Evolutionary conservation across 129 eudicot species (phyloP).

Genomic region (Centaurea solstitialis): DNA sequence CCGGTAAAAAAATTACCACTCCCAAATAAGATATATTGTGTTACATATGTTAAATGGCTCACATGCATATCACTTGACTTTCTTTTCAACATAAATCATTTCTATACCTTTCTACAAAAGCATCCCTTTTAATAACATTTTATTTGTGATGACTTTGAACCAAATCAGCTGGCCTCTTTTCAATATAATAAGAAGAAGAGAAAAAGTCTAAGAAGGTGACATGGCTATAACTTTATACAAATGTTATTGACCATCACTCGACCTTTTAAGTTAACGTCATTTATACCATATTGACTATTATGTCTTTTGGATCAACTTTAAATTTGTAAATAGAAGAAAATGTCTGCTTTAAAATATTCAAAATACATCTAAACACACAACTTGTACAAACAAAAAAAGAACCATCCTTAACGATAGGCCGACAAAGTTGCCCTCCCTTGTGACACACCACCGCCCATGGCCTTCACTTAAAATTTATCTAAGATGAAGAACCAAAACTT

Average conservation of each 20-base stretch:
- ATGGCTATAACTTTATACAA: too few species aligned
- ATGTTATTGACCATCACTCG: not conserved
- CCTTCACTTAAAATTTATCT: too few species aligned
- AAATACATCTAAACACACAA: too few species aligned
- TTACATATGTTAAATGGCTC: not conserved
- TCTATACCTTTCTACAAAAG: not conserved
- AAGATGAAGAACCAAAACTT: too few species aligned
- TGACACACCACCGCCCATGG: too few species aligned
- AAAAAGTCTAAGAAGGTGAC: not conserved
- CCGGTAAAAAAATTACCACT: too few species aligned
- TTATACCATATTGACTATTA: too few species aligned
- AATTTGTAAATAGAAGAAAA: too few species aligned
- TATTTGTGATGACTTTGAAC: not conserved
- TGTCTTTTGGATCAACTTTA: not conserved
- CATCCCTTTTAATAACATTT: not conserved
- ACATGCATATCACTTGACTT: slow-evolving; percentile 4
- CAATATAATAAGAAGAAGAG: not conserved
- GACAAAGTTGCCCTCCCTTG: too few species aligned
- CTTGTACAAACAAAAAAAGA: too few species aligned
- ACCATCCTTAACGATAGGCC: too few species aligned
- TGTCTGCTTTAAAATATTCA: too few species aligned
- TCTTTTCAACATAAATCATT: not conserved
- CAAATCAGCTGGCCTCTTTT: not conserved
- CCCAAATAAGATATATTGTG: not conserved
- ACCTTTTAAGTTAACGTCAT: not conserved